Evolutionary conservation across 106 monocot genomes (phyloP).

Genomic region (Hemerocallis citrina): DNA sequence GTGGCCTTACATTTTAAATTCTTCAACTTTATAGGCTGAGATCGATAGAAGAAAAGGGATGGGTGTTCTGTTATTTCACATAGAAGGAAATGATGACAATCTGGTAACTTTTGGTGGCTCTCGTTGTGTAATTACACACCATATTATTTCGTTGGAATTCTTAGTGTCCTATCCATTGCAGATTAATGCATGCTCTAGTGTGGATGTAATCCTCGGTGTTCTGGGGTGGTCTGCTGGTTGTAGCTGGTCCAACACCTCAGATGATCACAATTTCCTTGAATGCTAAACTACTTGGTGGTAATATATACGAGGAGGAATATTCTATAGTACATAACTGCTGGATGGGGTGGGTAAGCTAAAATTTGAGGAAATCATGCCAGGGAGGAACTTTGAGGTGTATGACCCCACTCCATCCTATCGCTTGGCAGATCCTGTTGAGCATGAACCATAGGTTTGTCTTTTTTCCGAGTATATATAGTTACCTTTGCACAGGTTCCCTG

Average conservation of each 20-base stretch:
- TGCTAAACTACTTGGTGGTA: slow-evolving; percentile 16
- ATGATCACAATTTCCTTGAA: slow-evolving; percentile 33
- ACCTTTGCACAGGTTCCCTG: no score
- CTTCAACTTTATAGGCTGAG: slow-evolving; percentile 52
- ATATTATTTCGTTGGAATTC: background rate
- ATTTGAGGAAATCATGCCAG: no score
- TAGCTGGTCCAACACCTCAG: slow-evolving; percentile 51
- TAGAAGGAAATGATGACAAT: slow-evolving; percentile 54
- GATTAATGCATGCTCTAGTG: slow-evolving; percentile 45
- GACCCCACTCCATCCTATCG: background rate
- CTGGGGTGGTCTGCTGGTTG: slow-evolving; percentile 85
- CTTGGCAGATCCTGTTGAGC: no score
- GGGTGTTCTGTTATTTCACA: slow-evolving; percentile 78
- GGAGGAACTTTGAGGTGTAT: no score
- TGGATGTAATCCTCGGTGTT: slow-evolving; percentile 67
- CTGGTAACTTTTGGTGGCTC: slow-evolving; percentile 37
- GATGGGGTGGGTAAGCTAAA: no score
- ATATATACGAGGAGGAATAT: no score
- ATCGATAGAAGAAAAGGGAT: slow-evolving; percentile 70
- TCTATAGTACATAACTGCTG: no score
- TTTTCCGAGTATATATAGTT: no score
- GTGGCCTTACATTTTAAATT: background rate
- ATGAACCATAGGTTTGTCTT: no score
- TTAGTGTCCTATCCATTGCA: slow-evolving; percentile 19
- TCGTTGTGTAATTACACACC: background rate